Evolutionary conservation across 225 moss, liverwort and hornwort genomes (phyloP).

Genomic region (Polytrichum formosum): DNA sequence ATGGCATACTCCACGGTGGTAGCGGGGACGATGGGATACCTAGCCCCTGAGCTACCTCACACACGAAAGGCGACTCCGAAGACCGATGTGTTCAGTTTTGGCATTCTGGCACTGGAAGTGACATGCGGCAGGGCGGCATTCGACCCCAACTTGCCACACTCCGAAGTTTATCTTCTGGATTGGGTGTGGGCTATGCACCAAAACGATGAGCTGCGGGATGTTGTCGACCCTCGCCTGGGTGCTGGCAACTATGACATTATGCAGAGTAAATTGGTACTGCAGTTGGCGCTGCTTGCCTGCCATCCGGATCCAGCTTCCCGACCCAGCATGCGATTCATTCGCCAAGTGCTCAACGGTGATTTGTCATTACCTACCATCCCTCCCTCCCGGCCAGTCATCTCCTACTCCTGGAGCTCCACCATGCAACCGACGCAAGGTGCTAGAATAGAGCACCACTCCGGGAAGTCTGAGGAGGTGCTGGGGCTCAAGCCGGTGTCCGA

Average conservation of each 20-base stretch:
- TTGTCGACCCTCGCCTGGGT: constrained; percentile 41
- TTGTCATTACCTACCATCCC: constrained; percentile 59
- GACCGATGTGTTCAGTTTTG: constrained; percentile 85
- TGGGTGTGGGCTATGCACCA: constrained; percentile 58
- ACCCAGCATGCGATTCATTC: constrained; percentile 74
- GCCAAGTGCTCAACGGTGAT: constrained; percentile 61
- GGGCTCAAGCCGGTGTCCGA: constrained; percentile 22
- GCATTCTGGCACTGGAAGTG: constrained; percentile 71
- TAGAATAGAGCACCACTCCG: constrained; percentile 45
- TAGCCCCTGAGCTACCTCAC: constrained; percentile 66
- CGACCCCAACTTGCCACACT: constrained; percentile 19
- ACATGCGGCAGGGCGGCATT: constrained; percentile 52
- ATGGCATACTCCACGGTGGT: constrained; percentile 54
- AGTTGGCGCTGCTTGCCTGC: constrained; percentile 62
- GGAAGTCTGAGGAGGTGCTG: constrained; percentile 38
- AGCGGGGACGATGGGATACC: constrained; percentile 53
- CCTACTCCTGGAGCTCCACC: constrained; percentile 61
- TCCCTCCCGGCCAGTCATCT: constrained; percentile 46
- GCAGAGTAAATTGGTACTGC: constrained; percentile 38
- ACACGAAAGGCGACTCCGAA: constrained; percentile 50
- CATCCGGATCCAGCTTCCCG: constrained; percentile 53
- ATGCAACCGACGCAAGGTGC: constrained; percentile 47
- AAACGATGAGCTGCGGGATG: constrained; percentile 26
- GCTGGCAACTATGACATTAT: constrained; percentile 26
- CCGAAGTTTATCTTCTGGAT: constrained; percentile 45